Base-by-base conservation (phyloP, 2,329 filamentous ascomycete genomes). In the Penicillium sp. region DNA sequence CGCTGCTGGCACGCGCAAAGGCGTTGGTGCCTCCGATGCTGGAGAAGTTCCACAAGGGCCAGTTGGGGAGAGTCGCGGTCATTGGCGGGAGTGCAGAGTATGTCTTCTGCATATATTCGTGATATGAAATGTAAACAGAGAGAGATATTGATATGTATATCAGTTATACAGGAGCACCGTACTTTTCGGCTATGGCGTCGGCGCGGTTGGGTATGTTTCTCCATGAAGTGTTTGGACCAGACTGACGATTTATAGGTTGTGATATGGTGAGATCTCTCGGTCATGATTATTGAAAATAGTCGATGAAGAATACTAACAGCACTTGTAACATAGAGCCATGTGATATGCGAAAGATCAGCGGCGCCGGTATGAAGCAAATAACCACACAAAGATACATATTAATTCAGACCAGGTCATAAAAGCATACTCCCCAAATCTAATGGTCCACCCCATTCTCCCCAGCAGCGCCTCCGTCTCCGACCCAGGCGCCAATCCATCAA, bases 161-260 rank as follows among this genome's bases (percentile, higher is more conserved):
- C 59, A 80, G 78, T 74, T 99, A 97, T 72, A 97, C 94, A 1
- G 94, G 94, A 38, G 94, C 94, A 58, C 94, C 94, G 12, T 99
- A 96, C 77, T 99, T 99, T 76, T 97, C 93, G 20, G 92, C 93
- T 62, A 97, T 97, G 86, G 94, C 94, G 12, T 96, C 91, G 63
- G 94, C 94, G 47, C 85, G 89, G 67, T 77, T 97, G 57, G 94
- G 93, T 73, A 72, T 43, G 63, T 64, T 53, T 47, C 47, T 58
- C 28, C 5, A 33, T n/a, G 16, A 12, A 6, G n/a, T 26, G 20
- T 50, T 42, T 23, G 21, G 20, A 47, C 18, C 59, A 62, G 47
- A 69, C 61, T 24, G 5, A 47, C 49, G 38, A 20, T 38, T n/a
- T n/a, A 18, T 38, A 75, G 73, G 73, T 18, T 91, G 88, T 67